phyloP scores from a whole-genome alignment of 2,329 filamentous ascomycete species.

The Blastomyces emzantsi region DNA sequence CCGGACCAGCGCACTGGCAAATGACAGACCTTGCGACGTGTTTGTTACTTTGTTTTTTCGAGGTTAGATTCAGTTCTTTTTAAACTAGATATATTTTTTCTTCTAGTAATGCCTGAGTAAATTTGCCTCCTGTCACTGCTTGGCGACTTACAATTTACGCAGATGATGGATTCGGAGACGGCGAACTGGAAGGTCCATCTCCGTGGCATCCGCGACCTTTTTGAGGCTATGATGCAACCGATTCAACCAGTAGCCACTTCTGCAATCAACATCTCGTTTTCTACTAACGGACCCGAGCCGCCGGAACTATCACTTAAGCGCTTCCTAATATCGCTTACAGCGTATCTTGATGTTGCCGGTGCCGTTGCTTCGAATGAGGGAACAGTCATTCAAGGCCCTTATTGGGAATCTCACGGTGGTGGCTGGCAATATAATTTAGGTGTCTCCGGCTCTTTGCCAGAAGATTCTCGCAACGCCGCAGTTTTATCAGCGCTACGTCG shows the following conservation, averaged over 20 bases:
- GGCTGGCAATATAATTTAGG: slow-evolving; percentile 1
- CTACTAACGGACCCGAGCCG: neutral
- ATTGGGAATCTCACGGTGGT: slow-evolving; percentile 27
- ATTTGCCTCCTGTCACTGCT: neutral
- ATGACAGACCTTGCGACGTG: slow-evolving; percentile 30
- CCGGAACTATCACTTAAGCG: slow-evolving; percentile 26
- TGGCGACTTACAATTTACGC: neutral
- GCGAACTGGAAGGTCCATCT: slow-evolving; percentile 34
- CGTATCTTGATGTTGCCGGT: slow-evolving; percentile 34
- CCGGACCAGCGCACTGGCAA: slow-evolving; percentile 14
- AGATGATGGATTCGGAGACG: slow-evolving; percentile 34
- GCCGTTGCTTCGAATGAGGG: slow-evolving; percentile 32
- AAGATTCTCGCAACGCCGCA: neutral
- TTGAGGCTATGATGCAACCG: slow-evolving; percentile 26
- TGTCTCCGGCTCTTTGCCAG: neutral
- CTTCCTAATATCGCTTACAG: slow-evolving; percentile 34
- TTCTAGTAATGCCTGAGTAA: neutral
- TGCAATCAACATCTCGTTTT: neutral
- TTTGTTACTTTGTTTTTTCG: slow-evolving; percentile 28
- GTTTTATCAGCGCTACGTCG: neutral
- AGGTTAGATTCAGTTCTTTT: slow-evolving; percentile 20
- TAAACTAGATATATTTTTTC: neutral
- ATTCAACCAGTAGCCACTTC: slow-evolving; percentile 8
- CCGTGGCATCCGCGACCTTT: slow-evolving; percentile 33
- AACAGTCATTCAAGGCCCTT: slow-evolving; percentile 31